These are phyloP conservation scores for Insectozyma bohioensis DNA, from an alignment of 1,139 yeast species.

Conservation along the genomic window DNA sequence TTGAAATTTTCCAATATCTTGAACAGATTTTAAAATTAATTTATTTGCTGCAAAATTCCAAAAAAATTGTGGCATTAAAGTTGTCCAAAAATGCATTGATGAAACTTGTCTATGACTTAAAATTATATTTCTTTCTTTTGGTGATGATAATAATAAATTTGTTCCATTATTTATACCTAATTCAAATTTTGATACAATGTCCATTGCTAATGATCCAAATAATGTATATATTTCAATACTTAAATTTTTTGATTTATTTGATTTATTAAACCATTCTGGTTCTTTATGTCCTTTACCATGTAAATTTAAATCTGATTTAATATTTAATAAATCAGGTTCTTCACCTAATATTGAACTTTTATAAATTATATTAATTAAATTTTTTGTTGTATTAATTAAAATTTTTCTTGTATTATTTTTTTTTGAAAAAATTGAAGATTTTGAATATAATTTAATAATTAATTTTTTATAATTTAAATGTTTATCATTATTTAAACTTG, in stretches of 20 bases:
- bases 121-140: slow-evolving; percentile 43
- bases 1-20: slow-evolving; percentile 52
- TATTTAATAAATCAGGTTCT: slow-evolving; percentile 36
- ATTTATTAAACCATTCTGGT: slow-evolving; percentile 31
- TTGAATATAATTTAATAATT: slow-evolving; percentile 50
- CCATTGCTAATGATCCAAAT: slow-evolving; percentile 73
- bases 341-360: slow-evolving; percentile 32
- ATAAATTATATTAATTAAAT: slow-evolving; percentile 28
- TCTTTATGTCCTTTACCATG: slow-evolving; percentile 35
- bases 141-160: slow-evolving; percentile 30
- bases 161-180: slow-evolving; percentile 53
- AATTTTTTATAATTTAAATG: slow-evolving; percentile 53
- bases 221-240: slow-evolving; percentile 59
- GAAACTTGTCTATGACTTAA: slow-evolving; percentile 54
- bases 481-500: slow-evolving; percentile 46
- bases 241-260: slow-evolving; percentile 21
- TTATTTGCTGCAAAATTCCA: slow-evolving; percentile 52
- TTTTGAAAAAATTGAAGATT: slow-evolving; percentile 38
- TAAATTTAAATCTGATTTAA: slow-evolving; percentile 28
- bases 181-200: slow-evolving; percentile 62
- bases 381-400: slow-evolving; percentile 25
- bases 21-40: slow-evolving; percentile 37
- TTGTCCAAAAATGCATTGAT: slow-evolving; percentile 70
- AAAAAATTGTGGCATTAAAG: slow-evolving; percentile 54
- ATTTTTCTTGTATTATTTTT: slow-evolving; percentile 27